Conservation (phyloP, 345 rosid species). For the Eutrema heterophyllum region DNA sequence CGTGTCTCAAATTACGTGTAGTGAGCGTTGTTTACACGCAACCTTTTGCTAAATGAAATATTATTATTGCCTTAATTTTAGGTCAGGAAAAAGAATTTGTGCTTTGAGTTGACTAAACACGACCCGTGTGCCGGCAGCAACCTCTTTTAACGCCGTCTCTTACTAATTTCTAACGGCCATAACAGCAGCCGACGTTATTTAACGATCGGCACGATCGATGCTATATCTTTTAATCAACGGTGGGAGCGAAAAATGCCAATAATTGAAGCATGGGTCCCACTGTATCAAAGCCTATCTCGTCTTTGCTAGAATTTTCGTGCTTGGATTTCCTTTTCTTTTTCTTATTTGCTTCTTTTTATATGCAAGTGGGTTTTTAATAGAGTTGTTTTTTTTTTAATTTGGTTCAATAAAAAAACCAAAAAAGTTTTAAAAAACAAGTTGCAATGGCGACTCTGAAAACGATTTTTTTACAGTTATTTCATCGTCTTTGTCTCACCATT, state of each 20-base stretch:
- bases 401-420: no score
- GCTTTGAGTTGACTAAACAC: slow-evolving; percentile 20
- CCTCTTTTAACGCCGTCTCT: slow-evolving; percentile 13
- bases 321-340: background rate
- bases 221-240: slow-evolving; percentile 5
- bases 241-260: background rate
- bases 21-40: slow-evolving; percentile 22
- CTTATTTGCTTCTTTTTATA: background rate
- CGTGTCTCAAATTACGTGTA: slow-evolving; percentile 2
- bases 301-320: background rate
- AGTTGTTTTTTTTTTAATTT: no score
- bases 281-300: background rate
- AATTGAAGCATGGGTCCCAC: background rate
- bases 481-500: no score
- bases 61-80: background rate
- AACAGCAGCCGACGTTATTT: no score
- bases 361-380: no score
- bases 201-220: no score
- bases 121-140: slow-evolving; percentile 2
- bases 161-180: background rate
- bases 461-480: no score
- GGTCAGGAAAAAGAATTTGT: slow-evolving; percentile 22
- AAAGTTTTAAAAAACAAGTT: no score
- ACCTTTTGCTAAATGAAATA: background rate
- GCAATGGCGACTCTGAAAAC: no score